These are phyloP conservation scores for Wickerhamiella shivajii DNA, from an alignment of 805 yeast species.

Conservation along the genomic window DNA sequence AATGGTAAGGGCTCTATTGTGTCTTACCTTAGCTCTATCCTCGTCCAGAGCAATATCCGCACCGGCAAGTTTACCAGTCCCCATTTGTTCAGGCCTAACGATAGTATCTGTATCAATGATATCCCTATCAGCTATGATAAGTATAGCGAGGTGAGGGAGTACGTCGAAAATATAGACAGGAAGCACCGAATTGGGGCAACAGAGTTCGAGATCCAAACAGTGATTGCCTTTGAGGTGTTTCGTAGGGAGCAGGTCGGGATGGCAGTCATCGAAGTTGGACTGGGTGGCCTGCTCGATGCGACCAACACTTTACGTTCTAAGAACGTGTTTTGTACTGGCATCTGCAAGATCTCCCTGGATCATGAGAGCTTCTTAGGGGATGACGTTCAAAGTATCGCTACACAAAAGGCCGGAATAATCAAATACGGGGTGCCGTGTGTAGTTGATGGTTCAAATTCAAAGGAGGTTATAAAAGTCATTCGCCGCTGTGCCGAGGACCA, in stretches of 20 bases:
- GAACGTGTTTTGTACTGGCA: constrained; percentile 49
- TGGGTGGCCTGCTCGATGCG: constrained; percentile 83
- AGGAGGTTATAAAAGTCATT: constrained; percentile 29
- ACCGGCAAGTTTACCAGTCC: constrained; percentile 87
- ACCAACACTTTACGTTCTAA: constrained; percentile 45
- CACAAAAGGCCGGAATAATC: constrained; percentile 77
- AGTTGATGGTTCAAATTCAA: constrained; percentile 53
- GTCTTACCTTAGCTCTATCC: constrained; percentile 57
- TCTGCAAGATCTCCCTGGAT: constrained; percentile 76
- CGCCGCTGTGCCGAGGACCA: constrained; percentile 4
- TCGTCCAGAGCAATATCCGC: constrained; percentile 33
- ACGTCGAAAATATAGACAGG: constrained; percentile 31
- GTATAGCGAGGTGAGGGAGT: constrained; percentile 33
- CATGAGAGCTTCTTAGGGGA: constrained; percentile 68
- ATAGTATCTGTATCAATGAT: constrained; percentile 57
- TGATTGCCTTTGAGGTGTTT: constrained; percentile 71
- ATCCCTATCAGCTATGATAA: constrained; percentile 33
- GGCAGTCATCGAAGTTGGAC: constrained; percentile 86
- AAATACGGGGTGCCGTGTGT: constrained; percentile 47
- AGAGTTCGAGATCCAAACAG: constrained; percentile 77
- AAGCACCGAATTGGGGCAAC: constrained; percentile 47
- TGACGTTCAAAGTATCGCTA: constrained; percentile 50
- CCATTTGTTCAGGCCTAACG: constrained; percentile 58
- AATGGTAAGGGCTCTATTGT: constrained; percentile 94
- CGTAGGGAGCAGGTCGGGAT: constrained; percentile 41